phyloP scores from a whole-genome alignment of 1,139 yeast genomes.

The Kurtzmaniella quercitrusa region DNA sequence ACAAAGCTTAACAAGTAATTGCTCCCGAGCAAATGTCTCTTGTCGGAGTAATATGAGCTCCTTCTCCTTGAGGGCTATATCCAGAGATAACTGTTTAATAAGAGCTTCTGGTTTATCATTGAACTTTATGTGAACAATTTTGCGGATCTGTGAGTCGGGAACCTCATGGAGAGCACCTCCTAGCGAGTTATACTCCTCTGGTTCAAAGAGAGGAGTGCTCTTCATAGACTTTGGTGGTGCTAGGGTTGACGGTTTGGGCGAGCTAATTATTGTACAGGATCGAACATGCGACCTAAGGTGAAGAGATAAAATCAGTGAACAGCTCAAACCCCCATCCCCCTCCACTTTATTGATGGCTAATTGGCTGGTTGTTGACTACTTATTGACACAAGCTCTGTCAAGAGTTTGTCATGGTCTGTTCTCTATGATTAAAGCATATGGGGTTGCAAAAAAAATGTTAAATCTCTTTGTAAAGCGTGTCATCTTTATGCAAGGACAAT shows the following conservation, averaged over 20 bases:
- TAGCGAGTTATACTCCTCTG: conserved; percentile 7
- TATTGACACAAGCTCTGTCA: too few species aligned
- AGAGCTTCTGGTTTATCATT: conserved; percentile 37
- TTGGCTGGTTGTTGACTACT: too few species aligned
- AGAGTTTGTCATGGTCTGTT: too few species aligned
- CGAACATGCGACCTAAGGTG: not conserved
- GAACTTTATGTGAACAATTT: conserved; percentile 26
- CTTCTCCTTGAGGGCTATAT: conserved; percentile 45
- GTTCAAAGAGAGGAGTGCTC: not conserved
- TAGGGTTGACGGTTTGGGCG: not conserved
- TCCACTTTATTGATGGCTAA: too few species aligned
- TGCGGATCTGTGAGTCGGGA: conserved; percentile 29
- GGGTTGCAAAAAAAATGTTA: conserved; percentile 55
- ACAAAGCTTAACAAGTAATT: conserved; percentile 36
- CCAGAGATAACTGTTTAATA: conserved; percentile 46
- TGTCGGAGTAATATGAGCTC: conserved; percentile 40
- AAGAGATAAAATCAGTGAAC: not conserved
- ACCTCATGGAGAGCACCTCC: conserved; percentile 21
- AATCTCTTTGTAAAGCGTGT: conserved; percentile 97
- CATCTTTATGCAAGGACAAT: conserved; percentile 99
- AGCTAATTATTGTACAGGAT: not conserved
- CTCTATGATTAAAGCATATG: not conserved
- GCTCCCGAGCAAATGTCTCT: conserved; percentile 40
- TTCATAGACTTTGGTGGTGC: not conserved
- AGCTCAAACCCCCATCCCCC: too few species aligned